Conservation (phyloP, 2,329 filamentous ascomycete genomes). For the Lecanoromycetidae sp. region DNA sequence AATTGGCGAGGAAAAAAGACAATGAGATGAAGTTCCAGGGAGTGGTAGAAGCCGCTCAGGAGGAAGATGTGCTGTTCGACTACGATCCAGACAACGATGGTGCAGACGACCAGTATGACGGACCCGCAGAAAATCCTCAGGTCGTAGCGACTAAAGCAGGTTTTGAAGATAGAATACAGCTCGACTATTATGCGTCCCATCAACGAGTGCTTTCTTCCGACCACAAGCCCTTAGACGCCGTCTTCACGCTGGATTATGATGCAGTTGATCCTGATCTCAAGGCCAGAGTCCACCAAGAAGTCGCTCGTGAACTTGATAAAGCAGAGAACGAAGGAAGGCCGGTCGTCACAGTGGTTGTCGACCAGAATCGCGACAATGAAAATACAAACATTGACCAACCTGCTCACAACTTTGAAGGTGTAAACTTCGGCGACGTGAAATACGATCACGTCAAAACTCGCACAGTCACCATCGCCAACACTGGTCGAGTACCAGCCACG, state of each 20-base stretch:
- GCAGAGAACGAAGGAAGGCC: conserved; percentile 85
- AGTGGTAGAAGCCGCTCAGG: conserved; percentile 43
- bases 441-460: conserved; percentile 56
- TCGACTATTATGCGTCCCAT: conserved; percentile 71
- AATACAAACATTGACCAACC: conserved; percentile 30
- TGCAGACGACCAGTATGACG: conserved; percentile 44
- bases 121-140: conserved; percentile 27
- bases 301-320: conserved; percentile 76
- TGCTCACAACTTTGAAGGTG: conserved; percentile 37
- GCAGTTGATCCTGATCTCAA: conserved; percentile 77
- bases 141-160: conserved; percentile 20
- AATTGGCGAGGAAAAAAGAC: conserved; percentile 58
- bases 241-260: conserved; percentile 77
- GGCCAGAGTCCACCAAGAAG: conserved; percentile 69
- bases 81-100: conserved; percentile 77
- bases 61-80: conserved; percentile 75
- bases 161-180: conserved; percentile 37
- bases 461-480: conserved; percentile 79
- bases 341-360: conserved; percentile 68
- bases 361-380: conserved; percentile 35
- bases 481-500: conserved; percentile 65
- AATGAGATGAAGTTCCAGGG: conserved; percentile 76
- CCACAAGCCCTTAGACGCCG: conserved; percentile 78
- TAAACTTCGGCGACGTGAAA: conserved; percentile 67
- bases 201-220: conserved; percentile 86